Conservation (phyloP, 495 filamentous ascomycete genomes). For the Barbatosphaeria neglecta region DNA sequence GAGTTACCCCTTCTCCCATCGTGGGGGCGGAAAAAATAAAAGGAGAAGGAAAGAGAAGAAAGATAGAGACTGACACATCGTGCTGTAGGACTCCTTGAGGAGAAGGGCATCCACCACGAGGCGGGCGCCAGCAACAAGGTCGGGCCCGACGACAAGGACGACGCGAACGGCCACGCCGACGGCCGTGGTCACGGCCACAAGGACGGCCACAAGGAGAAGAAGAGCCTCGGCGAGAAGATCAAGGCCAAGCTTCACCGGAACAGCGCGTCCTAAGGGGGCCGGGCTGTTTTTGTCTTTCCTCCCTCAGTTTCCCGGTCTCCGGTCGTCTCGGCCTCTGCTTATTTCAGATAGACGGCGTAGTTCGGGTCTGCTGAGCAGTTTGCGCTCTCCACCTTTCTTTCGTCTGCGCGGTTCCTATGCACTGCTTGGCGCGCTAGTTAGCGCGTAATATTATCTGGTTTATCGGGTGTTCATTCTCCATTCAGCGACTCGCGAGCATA, state of each 20-base stretch:
- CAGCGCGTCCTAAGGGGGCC: background rate
- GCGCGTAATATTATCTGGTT: no score
- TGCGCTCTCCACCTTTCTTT: no score
- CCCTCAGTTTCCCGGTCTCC: background rate
- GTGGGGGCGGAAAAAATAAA: background rate
- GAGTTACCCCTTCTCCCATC: constrained; percentile 18
- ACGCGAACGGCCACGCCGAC: background rate
- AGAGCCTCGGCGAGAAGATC: constrained; percentile 29
- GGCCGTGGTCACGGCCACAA: constrained; percentile 1
- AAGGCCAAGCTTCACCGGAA: constrained; percentile 33
- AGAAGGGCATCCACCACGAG: constrained; percentile 24
- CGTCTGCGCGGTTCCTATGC: no score
- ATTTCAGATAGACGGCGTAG: no score
- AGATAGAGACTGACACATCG: background rate
- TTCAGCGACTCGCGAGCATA: no score
- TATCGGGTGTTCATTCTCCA: no score
- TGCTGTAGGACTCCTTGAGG: constrained; percentile 26
- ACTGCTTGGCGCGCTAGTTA: no score
- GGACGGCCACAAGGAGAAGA: constrained; percentile 15
- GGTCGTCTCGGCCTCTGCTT: no score
- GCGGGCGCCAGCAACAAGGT: background rate
- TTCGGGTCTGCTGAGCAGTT: no score
- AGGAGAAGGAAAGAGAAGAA: no score
- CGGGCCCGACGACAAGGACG: background rate
- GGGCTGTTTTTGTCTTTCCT: no score